Evolutionary conservation across 108 stramenopile genomes (phyloP).

Genomic region (Nitzschia sp.): DNA sequence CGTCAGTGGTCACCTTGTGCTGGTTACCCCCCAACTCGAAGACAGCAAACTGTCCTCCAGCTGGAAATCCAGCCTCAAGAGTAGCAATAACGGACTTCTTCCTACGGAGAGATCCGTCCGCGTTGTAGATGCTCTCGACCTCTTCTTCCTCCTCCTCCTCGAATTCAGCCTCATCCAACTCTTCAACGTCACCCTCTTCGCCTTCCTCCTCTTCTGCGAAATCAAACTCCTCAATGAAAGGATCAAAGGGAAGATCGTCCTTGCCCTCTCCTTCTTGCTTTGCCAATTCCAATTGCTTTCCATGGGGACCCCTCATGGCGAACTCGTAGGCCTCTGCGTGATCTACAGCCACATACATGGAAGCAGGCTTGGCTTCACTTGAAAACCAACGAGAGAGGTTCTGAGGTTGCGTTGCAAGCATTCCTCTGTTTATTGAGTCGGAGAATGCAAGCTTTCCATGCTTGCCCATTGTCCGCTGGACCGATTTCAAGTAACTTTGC

Average conservation of each 20-base stretch:
- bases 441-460: no score
- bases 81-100: conserved; percentile 58
- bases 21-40: conserved; percentile 75
- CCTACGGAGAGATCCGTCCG: conserved; percentile 55
- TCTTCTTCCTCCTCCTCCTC: conserved; percentile 37
- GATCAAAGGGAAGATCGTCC: conserved; percentile 79
- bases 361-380: neutral
- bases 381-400: no score
- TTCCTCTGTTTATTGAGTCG: no score
- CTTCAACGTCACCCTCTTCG: conserved; percentile 34
- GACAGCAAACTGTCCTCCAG: conserved; percentile 77
- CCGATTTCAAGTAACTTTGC: no score
- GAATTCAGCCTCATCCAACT: conserved; percentile 42
- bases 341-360: conserved; percentile 51
- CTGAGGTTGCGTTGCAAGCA: no score
- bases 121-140: conserved; percentile 36
- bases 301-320: conserved; percentile 67
- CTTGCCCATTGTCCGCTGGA: no score
- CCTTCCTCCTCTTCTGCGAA: conserved; percentile 41
- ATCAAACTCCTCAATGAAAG: conserved; percentile 61
- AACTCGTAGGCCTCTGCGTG: conserved; percentile 69
- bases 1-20: conserved; percentile 81
- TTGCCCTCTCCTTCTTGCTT: conserved; percentile 62
- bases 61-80: conserved; percentile 69
- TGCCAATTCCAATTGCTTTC: conserved; percentile 66